These are phyloP conservation scores for Thinopyrum obtusiflorum DNA, from an alignment of 202 grass and related monocot genomes.

Conservation along the genomic window DNA sequence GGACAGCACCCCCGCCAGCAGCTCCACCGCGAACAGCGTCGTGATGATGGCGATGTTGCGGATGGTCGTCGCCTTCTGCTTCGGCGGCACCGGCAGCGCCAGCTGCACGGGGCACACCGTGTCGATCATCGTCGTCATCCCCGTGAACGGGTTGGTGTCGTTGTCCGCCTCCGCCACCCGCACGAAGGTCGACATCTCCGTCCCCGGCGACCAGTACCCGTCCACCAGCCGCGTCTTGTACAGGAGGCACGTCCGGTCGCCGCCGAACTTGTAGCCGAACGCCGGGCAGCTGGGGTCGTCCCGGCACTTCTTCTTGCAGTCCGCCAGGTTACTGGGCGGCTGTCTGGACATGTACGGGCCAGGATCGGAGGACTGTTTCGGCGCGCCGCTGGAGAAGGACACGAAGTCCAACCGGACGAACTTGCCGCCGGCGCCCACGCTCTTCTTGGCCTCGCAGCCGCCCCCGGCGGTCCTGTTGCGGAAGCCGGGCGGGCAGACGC, in stretches of 20 bases:
- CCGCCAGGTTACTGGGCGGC: constrained; percentile 31
- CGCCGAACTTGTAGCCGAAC: constrained; percentile 76
- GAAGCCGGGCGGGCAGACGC: constrained; percentile 86
- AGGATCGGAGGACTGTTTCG: background rate
- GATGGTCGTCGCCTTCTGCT: constrained; percentile 21
- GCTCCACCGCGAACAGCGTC: constrained; percentile 67
- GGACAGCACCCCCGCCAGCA: constrained; percentile 66
- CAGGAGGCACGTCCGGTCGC: constrained; percentile 46
- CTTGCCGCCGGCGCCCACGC: constrained; percentile 24
- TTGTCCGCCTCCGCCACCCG: constrained; percentile 36
- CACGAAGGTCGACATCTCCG: constrained; percentile 59
- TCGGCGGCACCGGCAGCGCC: constrained; percentile 55
- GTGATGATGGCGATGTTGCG: constrained; percentile 74
- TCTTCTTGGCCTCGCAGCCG: constrained; percentile 36
- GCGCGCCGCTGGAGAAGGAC: background rate
- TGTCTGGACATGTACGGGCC: background rate
- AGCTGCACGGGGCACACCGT: constrained; percentile 68
- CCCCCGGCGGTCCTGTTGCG: background rate
- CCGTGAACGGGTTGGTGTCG: constrained; percentile 53
- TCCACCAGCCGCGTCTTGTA: constrained; percentile 22
- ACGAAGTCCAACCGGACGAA: constrained; percentile 83
- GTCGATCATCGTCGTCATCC: constrained; percentile 70
- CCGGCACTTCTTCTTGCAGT: constrained; percentile 14
- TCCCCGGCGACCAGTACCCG: constrained; percentile 77
- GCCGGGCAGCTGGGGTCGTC: constrained; percentile 27